Evolutionary conservation across 1,284 basidiomycete species (phyloP), one percentile per base, ranked within the genome.

Genomic region (Peniophora sp.): DNA sequence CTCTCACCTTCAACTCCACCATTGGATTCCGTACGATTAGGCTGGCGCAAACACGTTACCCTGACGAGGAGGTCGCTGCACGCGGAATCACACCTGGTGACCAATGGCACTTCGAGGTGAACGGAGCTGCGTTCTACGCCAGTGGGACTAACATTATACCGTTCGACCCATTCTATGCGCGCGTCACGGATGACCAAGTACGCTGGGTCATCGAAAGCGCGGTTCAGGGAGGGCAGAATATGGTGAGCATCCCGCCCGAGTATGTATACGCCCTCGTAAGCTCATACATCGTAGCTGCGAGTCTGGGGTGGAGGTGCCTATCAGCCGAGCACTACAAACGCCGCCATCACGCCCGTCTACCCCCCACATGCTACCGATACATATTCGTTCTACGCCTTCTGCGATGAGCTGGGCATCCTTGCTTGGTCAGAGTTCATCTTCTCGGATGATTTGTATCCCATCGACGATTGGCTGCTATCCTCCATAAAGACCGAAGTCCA

Each of bases 351-450:
- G 16, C 63, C 61, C 39, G 65, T 65, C 53, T 65, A 64, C 53
- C 65, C 65, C 2, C 66, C 65, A 19, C 66, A 70, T 51, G 66
- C 63, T 32, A 74, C 75, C 2, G 79, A 77, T 23, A 70, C 72
- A 6, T 81, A 81, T 58, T 70, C 77, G 55, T 77, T 83, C 55
- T 79, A 81, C 60, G 70, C 75, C 1, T 60, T 77, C 22, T 83
- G 79, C 59, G 81, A 85, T 59, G 78, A 82, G 58, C 67, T 82
- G 0, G 81, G 82, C 6, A 78, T 83, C 53, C 65, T 84, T 46
- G 78, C 74, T 2, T 84, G 82, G 82, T 79, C 78, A 2, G 82
- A 85, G 58, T 71, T 80, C 48, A 79, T 80, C 49, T 83, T 83
- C 63, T 82, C 81, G 1, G 79, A 81, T 54, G 67, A 76, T 1